phyloP scores from a whole-genome alignment of 2,329 filamentous ascomycete genomes.

The Phoma sp. region DNA sequence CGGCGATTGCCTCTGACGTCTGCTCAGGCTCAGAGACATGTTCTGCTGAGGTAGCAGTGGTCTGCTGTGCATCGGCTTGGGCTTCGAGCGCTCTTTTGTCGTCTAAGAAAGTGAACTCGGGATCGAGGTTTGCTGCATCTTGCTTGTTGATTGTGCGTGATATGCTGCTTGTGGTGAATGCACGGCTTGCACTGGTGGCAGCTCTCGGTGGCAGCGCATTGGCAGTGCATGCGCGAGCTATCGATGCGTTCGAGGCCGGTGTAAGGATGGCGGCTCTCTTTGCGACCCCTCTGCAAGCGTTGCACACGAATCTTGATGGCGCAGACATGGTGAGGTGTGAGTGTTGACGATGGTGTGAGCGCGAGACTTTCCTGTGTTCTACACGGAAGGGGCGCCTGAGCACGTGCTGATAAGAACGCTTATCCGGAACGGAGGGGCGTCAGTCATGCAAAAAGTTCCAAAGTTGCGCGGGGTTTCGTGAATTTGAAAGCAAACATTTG shows the following conservation, averaged over 20 bases:
- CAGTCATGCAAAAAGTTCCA: conserved; percentile 32
- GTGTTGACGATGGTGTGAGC: conserved; percentile 3
- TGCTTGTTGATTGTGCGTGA: conserved; percentile 22
- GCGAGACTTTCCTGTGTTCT: conserved; percentile 12
- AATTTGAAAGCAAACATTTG: conserved; percentile 40
- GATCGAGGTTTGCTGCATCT: conserved; percentile 13
- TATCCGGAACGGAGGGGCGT: conserved; percentile 16
- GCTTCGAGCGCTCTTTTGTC: conserved; percentile 1
- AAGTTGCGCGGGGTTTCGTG: conserved; percentile 33
- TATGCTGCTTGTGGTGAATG: conserved; percentile 31
- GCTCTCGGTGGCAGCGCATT: conserved; percentile 3
- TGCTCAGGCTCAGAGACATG: neutral
- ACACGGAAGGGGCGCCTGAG: conserved; percentile 14
- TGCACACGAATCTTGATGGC: conserved; percentile 33
- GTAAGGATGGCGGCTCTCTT: conserved; percentile 5
- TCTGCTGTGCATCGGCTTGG: neutral
- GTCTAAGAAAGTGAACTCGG: conserved; percentile 23
- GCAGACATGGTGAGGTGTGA: conserved; percentile 28
- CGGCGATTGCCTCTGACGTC: conserved; percentile 1
- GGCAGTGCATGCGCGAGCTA: conserved; percentile 9
- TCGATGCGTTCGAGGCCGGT: conserved; percentile 10
- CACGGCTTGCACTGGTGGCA: conserved; percentile 23
- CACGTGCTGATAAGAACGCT: conserved; percentile 40
- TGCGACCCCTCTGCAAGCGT: conserved; percentile 26
- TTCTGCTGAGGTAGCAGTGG: neutral